Evolutionary conservation across 768 basidiomycete species (phyloP).

Genomic region (Boletus insuetus): DNA sequence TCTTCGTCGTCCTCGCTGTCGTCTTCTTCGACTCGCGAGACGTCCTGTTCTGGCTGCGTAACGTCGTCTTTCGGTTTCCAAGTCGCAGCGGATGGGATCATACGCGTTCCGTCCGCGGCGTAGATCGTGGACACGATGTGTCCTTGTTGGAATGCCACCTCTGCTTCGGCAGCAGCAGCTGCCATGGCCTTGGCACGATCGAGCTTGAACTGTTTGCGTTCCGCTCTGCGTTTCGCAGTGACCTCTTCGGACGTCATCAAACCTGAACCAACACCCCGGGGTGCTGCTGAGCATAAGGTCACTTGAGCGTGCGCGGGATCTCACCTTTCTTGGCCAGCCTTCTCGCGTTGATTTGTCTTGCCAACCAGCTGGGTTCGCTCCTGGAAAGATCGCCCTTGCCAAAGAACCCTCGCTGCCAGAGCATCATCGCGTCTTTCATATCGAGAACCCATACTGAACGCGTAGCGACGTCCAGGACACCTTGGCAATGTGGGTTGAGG

Average conservation of each 20-base stretch:
- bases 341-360: constrained; percentile 66
- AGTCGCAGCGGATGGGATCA: constrained; percentile 76
- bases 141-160: constrained; percentile 71
- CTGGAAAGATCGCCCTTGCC: constrained; percentile 94
- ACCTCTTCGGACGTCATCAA: constrained; percentile 84
- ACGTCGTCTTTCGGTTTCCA: constrained; percentile 55
- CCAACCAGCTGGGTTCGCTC: constrained; percentile 93
- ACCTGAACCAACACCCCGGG: neutral
- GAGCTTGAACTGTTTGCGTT: constrained; percentile 89
- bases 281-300: neutral
- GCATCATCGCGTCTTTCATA: constrained; percentile 55
- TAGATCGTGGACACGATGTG: constrained; percentile 59
- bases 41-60: constrained; percentile 15
- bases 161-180: constrained; percentile 75
- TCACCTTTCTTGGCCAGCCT: constrained; percentile 58
- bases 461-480: constrained; percentile 72
- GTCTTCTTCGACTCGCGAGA: constrained; percentile 18
- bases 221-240: constrained; percentile 80
- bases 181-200: constrained; percentile 90
- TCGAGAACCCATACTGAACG: constrained; percentile 86
- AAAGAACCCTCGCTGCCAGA: constrained; percentile 94
- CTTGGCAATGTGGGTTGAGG: constrained; percentile 72
- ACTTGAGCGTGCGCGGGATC: neutral
- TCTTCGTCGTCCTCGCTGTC: constrained; percentile 48
- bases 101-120: constrained; percentile 42